Evolutionary conservation across 768 basidiomycete species (phyloP), one percentile per base, ranked within the genome.

Genomic region (Mycena polygramma): DNA sequence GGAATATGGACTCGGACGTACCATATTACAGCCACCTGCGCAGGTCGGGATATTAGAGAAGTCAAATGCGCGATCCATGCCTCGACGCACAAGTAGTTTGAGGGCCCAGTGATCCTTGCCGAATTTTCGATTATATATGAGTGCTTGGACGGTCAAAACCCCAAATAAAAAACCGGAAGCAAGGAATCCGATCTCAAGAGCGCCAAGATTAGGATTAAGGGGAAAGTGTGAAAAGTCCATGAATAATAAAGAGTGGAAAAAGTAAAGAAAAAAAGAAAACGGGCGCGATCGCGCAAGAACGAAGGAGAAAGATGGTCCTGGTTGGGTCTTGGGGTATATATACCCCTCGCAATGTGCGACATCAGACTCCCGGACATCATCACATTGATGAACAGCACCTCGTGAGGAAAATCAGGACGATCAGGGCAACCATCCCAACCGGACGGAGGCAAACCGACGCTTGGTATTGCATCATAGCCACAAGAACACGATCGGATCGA

Each of bases 121-220:
- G 26, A 73, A 73, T 63, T 73, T 73, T 26, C 72, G 69, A 58
- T 73, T 70, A 26, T 70, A 73, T 30, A 73, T 73, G 37, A 73
- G 55, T 4, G 49, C 69, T 24, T 73, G 72, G 3, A 73, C 72
- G 4, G 72, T 70, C 55, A 73, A 63, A 6, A 52, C 57, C 20
- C 72, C 72, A 52, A 73, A 73, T 36, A 70, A 49, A 24, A 73
- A 73, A 11, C 69, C 68, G n/a, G 72, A 73, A 8, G 57, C 57
- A 3, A 73, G 61, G 43, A 63, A 70, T n/a, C 72, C 72, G 55
- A 73, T 70, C 57, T 70, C 49, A 3, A 73, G 63, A 24, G 72
- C 61, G 62, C 72, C 72, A 22, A 73, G 62, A 53, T 73, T 66
- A 30, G 66, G 61, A 59, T 73, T 68, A 61, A 73, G 65, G 1